Evolutionary conservation across 108 stramenopile species (phyloP), one percentile per base, ranked within the genome.

Genomic region (Skeletonema tropicum): DNA sequence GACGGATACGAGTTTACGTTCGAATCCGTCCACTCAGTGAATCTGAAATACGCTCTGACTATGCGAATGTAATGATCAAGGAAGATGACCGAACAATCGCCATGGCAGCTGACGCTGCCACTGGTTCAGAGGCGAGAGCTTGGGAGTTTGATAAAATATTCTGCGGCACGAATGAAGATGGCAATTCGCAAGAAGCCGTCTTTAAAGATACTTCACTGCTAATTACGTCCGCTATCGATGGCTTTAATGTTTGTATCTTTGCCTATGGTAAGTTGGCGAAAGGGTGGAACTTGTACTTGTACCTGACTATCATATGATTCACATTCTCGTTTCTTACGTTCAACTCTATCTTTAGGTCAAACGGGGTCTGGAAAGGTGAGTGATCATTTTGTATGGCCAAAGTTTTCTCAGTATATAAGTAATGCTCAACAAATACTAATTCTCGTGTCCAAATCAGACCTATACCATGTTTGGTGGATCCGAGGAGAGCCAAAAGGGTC

Each of bases 101-200:
- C 23, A 83, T 83, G 75, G 57, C 49, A 35, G 70, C 61, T 46
- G 78, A 80, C 57, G 60, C 61, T 30, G 69, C 62, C 23, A 81
- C 68, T 32, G 65, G 58, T 19, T 57, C 76, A 61, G 79, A 77
- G 26, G 60, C 55, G 6, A 67, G 70, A 42, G 83, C 76, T 41
- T 88, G 83, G 81, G 87, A 90, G 39, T 93, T 93, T 66, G 92
- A 93, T 70, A 84, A 85, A 32, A 76, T 88, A 19, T 90, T 90
- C 70, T 49, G 25, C 11, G 73, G 81, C 12, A 62, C 46, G 13
- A 68, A 39, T 33, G 48, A 3, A 15, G 78, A 80, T 32, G 79
- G 79, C 1, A 87, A 89, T 35, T 72, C 83, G 10, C 92, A 93
- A 68, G 66, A 83, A 8, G 79, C 59, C 46, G 70, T 93, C 17